Evolutionary conservation across 495 filamentous ascomycete genomes (phyloP).

Genomic region (Daldinia loculata): DNA sequence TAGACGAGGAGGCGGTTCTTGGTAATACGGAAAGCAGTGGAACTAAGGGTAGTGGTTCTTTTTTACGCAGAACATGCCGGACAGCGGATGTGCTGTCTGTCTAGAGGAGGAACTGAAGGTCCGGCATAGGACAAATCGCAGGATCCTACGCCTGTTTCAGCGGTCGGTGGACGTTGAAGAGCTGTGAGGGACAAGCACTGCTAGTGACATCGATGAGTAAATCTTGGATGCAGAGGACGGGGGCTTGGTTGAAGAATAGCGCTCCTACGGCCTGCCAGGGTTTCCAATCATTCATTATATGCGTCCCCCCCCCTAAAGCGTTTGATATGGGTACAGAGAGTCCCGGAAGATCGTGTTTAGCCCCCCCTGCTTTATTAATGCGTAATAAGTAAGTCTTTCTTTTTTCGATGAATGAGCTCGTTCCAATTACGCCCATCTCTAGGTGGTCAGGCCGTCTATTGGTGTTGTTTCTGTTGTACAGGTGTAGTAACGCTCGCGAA

Average conservation of each 20-base stretch:
- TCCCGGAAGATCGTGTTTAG: conserved; percentile 13
- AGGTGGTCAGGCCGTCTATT: conserved; percentile 36
- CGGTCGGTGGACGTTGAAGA: conserved; percentile 33
- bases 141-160: conserved; percentile 24
- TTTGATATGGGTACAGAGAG: conserved; percentile 32
- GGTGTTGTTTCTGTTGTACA: conserved; percentile 40
- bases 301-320: conserved; percentile 13
- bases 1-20: conserved; percentile 29
- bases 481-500: conserved; percentile 28
- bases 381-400: background rate
- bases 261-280: conserved; percentile 23
- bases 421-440: conserved; percentile 26
- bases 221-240: background rate
- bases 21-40: background rate
- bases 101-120: conserved; percentile 25
- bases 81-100: conserved; percentile 28
- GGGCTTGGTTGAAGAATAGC: conserved; percentile 9
- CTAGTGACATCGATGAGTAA: conserved; percentile 5
- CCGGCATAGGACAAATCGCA: conserved; percentile 17
- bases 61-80: conserved; percentile 29
- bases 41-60: conserved; percentile 14
- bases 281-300: conserved; percentile 27
- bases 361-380: conserved; percentile 11
- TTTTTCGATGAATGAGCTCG: conserved; percentile 14
- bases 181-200: conserved; percentile 10